These are phyloP conservation scores for Paramecium sonneborni DNA, from an alignment of 73 alveolate species.

Conservation along the genomic window DNA sequence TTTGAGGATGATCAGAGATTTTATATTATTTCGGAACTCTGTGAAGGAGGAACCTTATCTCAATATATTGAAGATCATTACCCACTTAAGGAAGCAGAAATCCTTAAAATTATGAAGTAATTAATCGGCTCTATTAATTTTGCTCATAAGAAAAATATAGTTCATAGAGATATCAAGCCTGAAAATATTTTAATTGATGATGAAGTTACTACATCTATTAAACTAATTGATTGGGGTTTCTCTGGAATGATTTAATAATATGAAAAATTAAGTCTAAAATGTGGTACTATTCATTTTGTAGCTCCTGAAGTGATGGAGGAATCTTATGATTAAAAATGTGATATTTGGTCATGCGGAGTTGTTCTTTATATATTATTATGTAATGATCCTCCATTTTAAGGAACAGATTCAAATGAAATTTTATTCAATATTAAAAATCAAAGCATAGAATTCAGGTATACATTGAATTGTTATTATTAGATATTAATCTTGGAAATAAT, in stretches of 20 bases:
- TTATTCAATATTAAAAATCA: not conserved
- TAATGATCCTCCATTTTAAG: slow-evolving; percentile 54
- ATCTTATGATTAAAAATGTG: slow-evolving; percentile 65
- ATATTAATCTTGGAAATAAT: slow-evolving; percentile 31
- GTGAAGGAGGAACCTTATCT: slow-evolving; percentile 66
- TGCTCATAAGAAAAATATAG: slow-evolving; percentile 55
- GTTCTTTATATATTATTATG: slow-evolving; percentile 40
- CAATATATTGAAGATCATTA: not conserved
- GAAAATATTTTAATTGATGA: slow-evolving; percentile 63
- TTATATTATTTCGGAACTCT: slow-evolving; percentile 54
- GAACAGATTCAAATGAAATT: slow-evolving; percentile 19
- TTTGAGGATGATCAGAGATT: slow-evolving; percentile 65
- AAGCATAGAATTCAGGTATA: not conserved
- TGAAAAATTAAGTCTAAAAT: slow-evolving; percentile 48
- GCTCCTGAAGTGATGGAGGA: slow-evolving; percentile 69
- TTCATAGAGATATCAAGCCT: slow-evolving; percentile 67
- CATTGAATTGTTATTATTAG: not conserved
- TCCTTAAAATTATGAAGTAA: slow-evolving; percentile 50
- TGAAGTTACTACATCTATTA: slow-evolving; percentile 38
- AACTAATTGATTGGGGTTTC: slow-evolving; percentile 70
- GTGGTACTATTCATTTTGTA: slow-evolving; percentile 63
- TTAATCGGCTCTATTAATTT: slow-evolving; percentile 37
- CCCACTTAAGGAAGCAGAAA: slow-evolving; percentile 40
- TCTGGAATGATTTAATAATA: slow-evolving; percentile 22
- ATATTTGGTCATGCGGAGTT: slow-evolving; percentile 69